Conservation (phyloP, 192 early-diverging fungal genomes). For the Umbelopsis isabellina region DNA sequence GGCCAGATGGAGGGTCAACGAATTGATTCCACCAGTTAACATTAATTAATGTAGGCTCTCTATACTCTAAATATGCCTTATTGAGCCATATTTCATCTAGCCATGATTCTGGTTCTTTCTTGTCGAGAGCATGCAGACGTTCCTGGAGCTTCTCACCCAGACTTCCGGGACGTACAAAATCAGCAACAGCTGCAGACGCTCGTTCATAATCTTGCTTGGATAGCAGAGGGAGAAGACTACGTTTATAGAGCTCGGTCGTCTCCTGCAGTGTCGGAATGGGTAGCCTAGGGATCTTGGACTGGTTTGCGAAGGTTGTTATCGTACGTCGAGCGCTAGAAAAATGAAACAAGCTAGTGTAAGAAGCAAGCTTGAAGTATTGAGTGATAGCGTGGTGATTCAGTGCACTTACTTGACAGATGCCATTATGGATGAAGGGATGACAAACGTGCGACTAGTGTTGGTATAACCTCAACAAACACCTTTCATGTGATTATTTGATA, state of each 20-base stretch:
- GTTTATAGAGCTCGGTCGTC: conserved; percentile 80
- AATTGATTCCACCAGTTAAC: conserved; percentile 88
- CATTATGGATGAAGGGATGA: conserved; percentile 10
- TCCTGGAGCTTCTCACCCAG: conserved; percentile 77
- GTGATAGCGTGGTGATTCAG: not conserved
- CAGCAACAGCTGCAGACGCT: conserved; percentile 67
- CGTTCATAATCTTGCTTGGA: conserved; percentile 55
- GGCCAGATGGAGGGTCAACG: conserved; percentile 57
- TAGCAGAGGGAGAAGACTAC: conserved; percentile 70
- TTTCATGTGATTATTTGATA: conserved; percentile 18
- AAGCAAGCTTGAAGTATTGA: not conserved
- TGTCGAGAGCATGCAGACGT: conserved; percentile 71
- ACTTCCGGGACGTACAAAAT: conserved; percentile 69
- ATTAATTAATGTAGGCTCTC: conserved; percentile 84
- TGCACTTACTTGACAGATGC: conserved; percentile 1
- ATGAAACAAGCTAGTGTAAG: not conserved
- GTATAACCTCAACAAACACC: not conserved
- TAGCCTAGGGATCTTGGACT: conserved; percentile 73
- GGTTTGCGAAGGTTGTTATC: conserved; percentile 64
- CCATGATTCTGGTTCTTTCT: conserved; percentile 78
- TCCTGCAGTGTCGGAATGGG: conserved; percentile 84
- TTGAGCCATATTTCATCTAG: conserved; percentile 85
- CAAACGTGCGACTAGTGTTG: not conserved
- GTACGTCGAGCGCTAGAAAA: conserved; percentile 13
- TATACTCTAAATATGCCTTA: conserved; percentile 85